Base-by-base conservation (phyloP, 371 early-diverging fungal species). In the Mucor saturninus region DNA sequence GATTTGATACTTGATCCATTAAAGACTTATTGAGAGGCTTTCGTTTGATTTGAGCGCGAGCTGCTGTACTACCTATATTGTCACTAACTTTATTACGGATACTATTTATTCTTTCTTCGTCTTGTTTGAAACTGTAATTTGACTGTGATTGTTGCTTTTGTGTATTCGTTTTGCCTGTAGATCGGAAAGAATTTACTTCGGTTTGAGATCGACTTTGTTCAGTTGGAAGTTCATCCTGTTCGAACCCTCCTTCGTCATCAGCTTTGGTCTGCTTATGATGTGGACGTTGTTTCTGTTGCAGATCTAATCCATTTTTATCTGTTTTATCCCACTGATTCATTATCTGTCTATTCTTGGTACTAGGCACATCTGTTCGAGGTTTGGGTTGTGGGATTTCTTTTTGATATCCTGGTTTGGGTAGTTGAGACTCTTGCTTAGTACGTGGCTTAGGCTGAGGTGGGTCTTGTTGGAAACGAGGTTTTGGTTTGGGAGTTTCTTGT, bases 11-110 rank as follows among this genome's bases (percentile, higher is more conserved):
- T 42, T 67, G 54, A 6, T 63, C 63, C 63, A 71, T 67, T 7
- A 71, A 31, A 5, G 71, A 52, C 28, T 63, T 63, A n/a, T 65
- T 64, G 3, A 78, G 45, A 4, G 79, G 79, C 37, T 78, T 78
- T 37, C 79, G 59, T 14, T 67, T 71, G 32, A 74, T 67, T n/a
- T 56, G 69, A 4, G 56, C 67, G n/a, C 69, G 65, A 21, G 54
- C 51, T 15, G 64, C 64, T 29, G 72, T 71, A 11, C 68, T 65
- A 10, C 59, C 60, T 28, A 45, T 57, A 11, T 71, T 64, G 14
- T 58, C 48, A n/a, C 69, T 69, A 4, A 69, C 39, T 28, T 56
- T 13, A 10, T 31, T 37, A 10, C 56, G 43, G 4, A 53, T 45
- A 7, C 48, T 32, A 13, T 49, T 49, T 14, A 11, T 14, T 13